Evolutionary conservation across 768 basidiomycete species (phyloP), one percentile per base, ranked within the genome.

Genomic region (Hygrophoropsis aurantiaca): DNA sequence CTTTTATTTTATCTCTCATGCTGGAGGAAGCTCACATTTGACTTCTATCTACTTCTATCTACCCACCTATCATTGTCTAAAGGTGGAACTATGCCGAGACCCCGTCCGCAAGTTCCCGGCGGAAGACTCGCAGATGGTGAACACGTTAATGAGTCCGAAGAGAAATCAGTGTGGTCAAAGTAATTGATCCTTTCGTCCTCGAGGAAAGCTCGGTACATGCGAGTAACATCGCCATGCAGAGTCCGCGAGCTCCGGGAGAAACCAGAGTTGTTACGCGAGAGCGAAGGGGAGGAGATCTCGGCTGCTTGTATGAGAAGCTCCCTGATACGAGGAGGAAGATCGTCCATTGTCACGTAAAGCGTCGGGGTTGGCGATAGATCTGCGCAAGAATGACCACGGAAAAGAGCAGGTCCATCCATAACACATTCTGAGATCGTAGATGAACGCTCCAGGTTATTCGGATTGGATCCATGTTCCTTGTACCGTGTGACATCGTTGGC

Each of bases 1-100:
- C 32, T 36, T 37, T 27, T 20, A 39, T 49, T 46, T 44, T 53
- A 37, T 47, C 53, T 57, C 65, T 57, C 66, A 66, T 53, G 60
- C 56, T 54, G 49, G 55, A 50, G 46, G 47, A 30, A 13, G n/a
- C n/a, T n/a, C n/a, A n/a, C n/a, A n/a, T n/a, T n/a, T 13, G 13
- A 30, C 7, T 6, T 7, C 7, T 7, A 30, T 30, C 13, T 6
- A 30, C 27, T 30, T 30, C 27, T 30, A 30, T 30, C 6, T 13
- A 30, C 27, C 27, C 6, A 30, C 13, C 27, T 7, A 30, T 30
- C 27, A 30, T 6, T 30, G n/a, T n/a, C n/a, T n/a, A n/a, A n/a
- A 6, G 13, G 27, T 30, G 27, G 27, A 30, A 6, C 27, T 13
- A 30, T 6, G 27, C 27, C 27, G 27, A 30, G 13, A 30, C 6